Evolutionary conservation across 208 protist genomes (phyloP).

Genomic region (Crithidia sp.): DNA sequence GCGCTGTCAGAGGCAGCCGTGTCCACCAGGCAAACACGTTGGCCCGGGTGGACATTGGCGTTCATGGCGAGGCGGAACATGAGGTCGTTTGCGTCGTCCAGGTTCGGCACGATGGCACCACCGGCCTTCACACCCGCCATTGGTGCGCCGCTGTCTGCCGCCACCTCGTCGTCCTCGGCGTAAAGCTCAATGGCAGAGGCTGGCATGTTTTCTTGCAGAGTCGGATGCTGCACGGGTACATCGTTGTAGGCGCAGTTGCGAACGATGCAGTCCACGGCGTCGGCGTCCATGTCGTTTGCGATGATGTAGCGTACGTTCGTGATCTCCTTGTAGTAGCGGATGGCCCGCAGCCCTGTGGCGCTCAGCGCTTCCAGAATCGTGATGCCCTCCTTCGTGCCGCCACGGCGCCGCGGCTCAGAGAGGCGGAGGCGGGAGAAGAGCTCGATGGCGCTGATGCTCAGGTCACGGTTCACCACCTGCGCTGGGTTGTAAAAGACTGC

Average conservation of each 20-base stretch:
- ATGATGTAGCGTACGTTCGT: constrained; percentile 95
- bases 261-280: constrained; percentile 95
- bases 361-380: constrained; percentile 98
- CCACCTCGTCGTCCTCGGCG: neutral
- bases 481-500: constrained; percentile 98
- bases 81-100: constrained; percentile 92
- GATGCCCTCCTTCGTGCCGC: constrained; percentile 80
- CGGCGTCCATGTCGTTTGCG: constrained; percentile 97
- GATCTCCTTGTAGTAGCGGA: constrained; percentile 98
- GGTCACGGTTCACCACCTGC: constrained; percentile 98
- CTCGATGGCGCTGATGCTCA: constrained; percentile 95
- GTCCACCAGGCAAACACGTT: constrained; percentile 49
- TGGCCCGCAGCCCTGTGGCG: constrained; percentile 97
- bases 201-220: constrained; percentile 85
- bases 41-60: constrained; percentile 42
- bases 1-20: neutral
- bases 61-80: constrained; percentile 89
- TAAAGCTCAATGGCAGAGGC: constrained; percentile 42
- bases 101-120: constrained; percentile 89
- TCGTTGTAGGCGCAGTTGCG: constrained; percentile 96
- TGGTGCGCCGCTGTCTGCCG: neutral
- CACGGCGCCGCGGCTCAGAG: constrained; percentile 60
- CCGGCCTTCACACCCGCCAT: constrained; percentile 41
- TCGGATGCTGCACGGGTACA: constrained; percentile 62
- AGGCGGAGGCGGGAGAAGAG: constrained; percentile 72